Conservation (phyloP, 1,284 basidiomycete species). For the Peniophora sp. region DNA sequence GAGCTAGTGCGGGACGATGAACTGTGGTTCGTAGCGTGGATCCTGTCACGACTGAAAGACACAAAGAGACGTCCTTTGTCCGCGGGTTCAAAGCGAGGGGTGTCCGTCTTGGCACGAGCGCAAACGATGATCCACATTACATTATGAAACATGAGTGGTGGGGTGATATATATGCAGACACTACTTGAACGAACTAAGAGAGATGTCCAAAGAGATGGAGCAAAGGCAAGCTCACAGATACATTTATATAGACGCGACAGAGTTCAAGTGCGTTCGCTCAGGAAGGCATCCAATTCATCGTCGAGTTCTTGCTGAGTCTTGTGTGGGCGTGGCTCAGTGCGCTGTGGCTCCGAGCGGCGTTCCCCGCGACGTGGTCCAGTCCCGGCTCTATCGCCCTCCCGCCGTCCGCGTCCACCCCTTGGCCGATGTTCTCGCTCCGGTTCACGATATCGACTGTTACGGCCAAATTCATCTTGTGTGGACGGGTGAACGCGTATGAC, state of each 20-base stretch:
- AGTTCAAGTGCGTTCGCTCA: constrained; percentile 29
- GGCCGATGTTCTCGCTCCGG: constrained; percentile 17
- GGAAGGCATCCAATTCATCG: constrained; percentile 69
- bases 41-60: too few relatives aligned
- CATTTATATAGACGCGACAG: background rate
- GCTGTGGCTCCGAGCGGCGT: constrained; percentile 6
- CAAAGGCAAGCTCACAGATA: background rate
- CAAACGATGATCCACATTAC: background rate
- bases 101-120: too few relatives aligned
- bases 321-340: constrained; percentile 22
- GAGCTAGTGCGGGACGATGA: too few relatives aligned
- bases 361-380: constrained; percentile 8
- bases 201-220: background rate
- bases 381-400: constrained; percentile 13
- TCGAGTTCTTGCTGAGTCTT: constrained; percentile 68
- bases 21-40: too few relatives aligned
- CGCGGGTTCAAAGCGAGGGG: too few relatives aligned
- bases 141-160: background rate
- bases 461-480: constrained; percentile 30
- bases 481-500: constrained; percentile 25
- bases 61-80: too few relatives aligned
- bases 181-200: background rate
- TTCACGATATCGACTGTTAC: constrained; percentile 26
- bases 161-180: background rate
- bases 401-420: constrained; percentile 20